Percentiles rank a stretch among this genome's conserved stretches.
Conservation (phyloP, 306 rosid species). For the Parietaria judaica region DNA sequence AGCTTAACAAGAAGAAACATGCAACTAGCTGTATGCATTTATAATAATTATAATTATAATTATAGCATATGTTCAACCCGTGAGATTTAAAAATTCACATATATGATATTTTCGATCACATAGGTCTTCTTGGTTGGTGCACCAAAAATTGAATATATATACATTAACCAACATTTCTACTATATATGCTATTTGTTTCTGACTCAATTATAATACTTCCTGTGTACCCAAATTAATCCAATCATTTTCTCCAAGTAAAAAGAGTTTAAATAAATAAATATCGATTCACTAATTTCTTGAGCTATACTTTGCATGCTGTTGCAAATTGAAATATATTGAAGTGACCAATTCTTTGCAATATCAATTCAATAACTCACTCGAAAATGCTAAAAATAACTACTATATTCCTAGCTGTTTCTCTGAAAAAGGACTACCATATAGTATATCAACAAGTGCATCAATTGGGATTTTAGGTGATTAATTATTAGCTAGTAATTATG, state of each 20-base stretch:
- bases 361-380: too few relatives aligned
- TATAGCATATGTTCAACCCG: neutral
- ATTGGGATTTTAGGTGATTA: neutral
- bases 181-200: neutral
- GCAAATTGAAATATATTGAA: neutral
- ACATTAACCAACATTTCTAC: conserved; percentile 19
- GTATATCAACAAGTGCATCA: too few relatives aligned
- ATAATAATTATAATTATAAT: neutral
- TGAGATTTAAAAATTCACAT: neutral
- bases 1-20: neutral
- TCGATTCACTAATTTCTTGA: neutral
- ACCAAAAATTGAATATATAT: conserved; percentile 14
- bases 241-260: conserved; percentile 8
- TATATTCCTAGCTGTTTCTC: neutral
- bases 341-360: too few relatives aligned
- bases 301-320: conserved; percentile 2
- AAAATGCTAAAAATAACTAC: neutral
- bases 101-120: neutral
- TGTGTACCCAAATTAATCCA: conserved; percentile 17
- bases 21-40: neutral
- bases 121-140: conserved; percentile 19
- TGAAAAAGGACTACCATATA: neutral
- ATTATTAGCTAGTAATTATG: neutral
- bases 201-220: conserved; percentile 12
- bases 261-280: too few relatives aligned